Percentiles rank a stretch among this genome's conserved stretches.
Conservation (phyloP, 345 rosid species). For the Dimocarpus longan region DNA sequence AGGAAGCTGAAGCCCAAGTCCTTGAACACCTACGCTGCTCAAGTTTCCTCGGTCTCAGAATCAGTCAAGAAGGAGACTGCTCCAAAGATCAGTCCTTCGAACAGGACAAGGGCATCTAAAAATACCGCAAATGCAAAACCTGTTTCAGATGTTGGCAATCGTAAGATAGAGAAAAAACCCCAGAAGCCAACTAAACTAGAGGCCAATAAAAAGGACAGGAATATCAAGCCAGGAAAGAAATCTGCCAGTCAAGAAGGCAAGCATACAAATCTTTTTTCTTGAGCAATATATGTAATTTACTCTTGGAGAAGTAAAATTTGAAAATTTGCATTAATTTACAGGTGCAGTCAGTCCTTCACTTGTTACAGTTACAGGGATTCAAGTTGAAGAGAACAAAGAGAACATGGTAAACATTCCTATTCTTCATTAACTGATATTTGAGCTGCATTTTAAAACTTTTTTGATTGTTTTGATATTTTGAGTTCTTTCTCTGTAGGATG, state of each 20-base stretch:
- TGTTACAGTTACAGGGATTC: conserved; percentile 12
- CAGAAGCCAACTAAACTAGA: conserved; percentile 57
- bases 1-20: conserved; percentile 63
- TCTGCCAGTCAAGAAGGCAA: conserved; percentile 52
- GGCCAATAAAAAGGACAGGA: conserved; percentile 44
- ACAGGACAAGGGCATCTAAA: conserved; percentile 44
- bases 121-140: conserved; percentile 44
- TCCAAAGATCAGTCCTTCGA: conserved; percentile 40
- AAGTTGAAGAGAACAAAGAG: conserved; percentile 73
- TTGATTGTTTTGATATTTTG: background rate
- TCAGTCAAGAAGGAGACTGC: conserved; percentile 42
- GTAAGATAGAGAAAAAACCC: conserved; percentile 49
- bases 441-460: too few species aligned
- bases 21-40: conserved; percentile 43
- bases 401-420: conserved; percentile 50
- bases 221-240: conserved; percentile 48
- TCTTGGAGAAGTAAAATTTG: background rate
- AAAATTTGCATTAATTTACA: conserved; percentile 21
- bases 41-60: conserved; percentile 38
- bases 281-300: conserved; percentile 4
- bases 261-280: background rate
- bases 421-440: too few species aligned
- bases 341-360: conserved; percentile 48
- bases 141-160: conserved; percentile 38
- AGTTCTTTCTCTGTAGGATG: conserved; percentile 29